Conservation (phyloP, 2,329 filamentous ascomycete species). For the Penicillium paneum region DNA sequence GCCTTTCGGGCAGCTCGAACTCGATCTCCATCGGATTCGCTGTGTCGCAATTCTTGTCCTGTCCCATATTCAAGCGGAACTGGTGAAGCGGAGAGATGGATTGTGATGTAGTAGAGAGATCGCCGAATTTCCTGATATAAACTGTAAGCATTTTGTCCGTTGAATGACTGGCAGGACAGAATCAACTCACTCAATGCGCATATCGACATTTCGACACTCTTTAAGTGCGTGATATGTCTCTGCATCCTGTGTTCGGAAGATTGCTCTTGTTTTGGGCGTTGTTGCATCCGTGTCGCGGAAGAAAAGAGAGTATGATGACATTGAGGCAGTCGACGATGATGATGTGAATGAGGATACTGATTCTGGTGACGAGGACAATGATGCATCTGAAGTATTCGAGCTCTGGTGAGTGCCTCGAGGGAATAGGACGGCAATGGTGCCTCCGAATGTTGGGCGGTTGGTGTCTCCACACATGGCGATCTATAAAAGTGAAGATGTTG, state of each 20-base stretch:
- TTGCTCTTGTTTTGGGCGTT: slow-evolving; percentile 20
- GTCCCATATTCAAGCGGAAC: slow-evolving; percentile 25
- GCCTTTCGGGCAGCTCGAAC: slow-evolving; percentile 27
- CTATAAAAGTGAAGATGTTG: slow-evolving; percentile 28
- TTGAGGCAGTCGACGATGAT: slow-evolving; percentile 12
- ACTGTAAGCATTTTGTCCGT: not conserved
- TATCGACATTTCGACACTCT: slow-evolving; percentile 20
- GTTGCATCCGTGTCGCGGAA: slow-evolving; percentile 23
- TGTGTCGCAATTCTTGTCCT: not conserved
- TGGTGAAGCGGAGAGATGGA: slow-evolving; percentile 23
- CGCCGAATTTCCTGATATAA: slow-evolving; percentile 24
- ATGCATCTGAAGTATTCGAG: slow-evolving; percentile 7
- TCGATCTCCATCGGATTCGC: slow-evolving; percentile 18
- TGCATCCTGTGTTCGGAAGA: slow-evolving; percentile 28
- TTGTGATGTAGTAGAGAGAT: slow-evolving; percentile 22
- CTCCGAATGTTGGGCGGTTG: slow-evolving; percentile 46
- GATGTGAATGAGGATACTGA: slow-evolving; percentile 17
- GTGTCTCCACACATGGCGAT: slow-evolving; percentile 49
- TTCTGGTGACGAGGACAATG: slow-evolving; percentile 19
- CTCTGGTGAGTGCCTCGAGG: slow-evolving; percentile 12
- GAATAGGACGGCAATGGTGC: slow-evolving; percentile 36
- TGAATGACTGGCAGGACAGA: too few species aligned
- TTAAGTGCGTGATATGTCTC: slow-evolving; percentile 22
- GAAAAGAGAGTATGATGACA: slow-evolving; percentile 31
- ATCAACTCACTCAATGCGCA: slow-evolving; percentile 35